These are phyloP conservation scores for Lichtheimia corymbifera DNA, from an alignment of 371 early-diverging fungal genomes.

Conservation along the genomic window DNA sequence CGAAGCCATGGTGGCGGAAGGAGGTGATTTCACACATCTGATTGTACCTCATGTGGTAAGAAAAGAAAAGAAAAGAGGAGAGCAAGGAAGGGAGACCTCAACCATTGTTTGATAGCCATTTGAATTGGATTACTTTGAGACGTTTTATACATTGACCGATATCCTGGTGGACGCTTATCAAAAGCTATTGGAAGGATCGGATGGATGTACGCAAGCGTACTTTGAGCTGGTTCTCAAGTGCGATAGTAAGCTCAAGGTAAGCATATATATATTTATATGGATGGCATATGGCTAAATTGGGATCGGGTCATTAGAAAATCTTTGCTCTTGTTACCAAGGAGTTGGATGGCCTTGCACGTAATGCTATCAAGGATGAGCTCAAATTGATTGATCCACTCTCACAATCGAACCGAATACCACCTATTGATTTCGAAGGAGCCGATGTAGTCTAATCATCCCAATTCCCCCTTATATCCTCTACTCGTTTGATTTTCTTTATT, in stretches of 20 bases:
- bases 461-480: neutral
- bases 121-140: conserved; percentile 60
- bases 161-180: conserved; percentile 50
- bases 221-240: conserved; percentile 61
- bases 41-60: conserved; percentile 52
- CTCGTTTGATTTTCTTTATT: neutral
- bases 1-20: conserved; percentile 32
- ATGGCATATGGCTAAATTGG: neutral
- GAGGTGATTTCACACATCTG: conserved; percentile 49
- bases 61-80: neutral
- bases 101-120: conserved; percentile 40
- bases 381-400: conserved; percentile 53
- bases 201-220: conserved; percentile 47
- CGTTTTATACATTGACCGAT: conserved; percentile 53
- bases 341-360: conserved; percentile 51
- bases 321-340: conserved; percentile 57
- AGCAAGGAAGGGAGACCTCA: neutral
- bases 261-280: neutral
- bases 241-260: conserved; percentile 57
- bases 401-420: conserved; percentile 33
- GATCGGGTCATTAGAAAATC: conserved; percentile 40
- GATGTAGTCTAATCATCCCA: conserved; percentile 19
- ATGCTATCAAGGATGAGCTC: conserved; percentile 56
- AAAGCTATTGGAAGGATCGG: conserved; percentile 40
- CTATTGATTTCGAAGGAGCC: conserved; percentile 46